Conservation (phyloP, 2,329 filamentous ascomycete species). For the Clonostachys rhizophaga region DNA sequence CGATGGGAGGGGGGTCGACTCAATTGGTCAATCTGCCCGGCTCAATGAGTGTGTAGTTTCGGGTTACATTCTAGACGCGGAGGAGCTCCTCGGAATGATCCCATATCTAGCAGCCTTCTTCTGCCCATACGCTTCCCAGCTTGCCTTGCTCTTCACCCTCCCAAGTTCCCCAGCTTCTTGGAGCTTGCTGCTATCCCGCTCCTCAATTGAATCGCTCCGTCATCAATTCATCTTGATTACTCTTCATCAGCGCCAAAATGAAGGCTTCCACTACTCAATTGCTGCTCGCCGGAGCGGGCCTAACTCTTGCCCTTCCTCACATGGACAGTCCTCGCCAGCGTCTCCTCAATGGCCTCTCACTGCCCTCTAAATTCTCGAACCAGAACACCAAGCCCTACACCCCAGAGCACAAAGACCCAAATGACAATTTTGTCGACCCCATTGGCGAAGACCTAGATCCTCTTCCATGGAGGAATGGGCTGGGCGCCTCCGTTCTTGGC, state of each 20-base stretch:
- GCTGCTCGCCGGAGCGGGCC: slow-evolving; percentile 16
- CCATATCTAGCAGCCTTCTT: no score
- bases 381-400: slow-evolving; percentile 49
- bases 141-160: no score
- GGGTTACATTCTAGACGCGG: no score
- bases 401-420: slow-evolving; percentile 54
- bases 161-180: no score
- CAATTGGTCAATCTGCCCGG: no score
- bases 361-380: slow-evolving; percentile 25
- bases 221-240: background rate
- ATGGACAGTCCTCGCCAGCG: slow-evolving; percentile 51
- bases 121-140: no score
- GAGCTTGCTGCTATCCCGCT: no score
- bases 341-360: slow-evolving; percentile 41
- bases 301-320: slow-evolving; percentile 17
- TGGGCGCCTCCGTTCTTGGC: slow-evolving; percentile 62
- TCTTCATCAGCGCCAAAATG: slow-evolving; percentile 8
- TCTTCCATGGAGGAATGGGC: slow-evolving; percentile 58
- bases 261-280: slow-evolving; percentile 15
- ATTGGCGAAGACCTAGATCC: slow-evolving; percentile 58
- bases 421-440: slow-evolving; percentile 58
- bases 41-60: no score
- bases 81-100: no score
- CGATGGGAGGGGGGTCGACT: no score
- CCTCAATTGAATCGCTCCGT: background rate